Evolutionary conservation across 192 early-diverging fungal species (phyloP).

Genomic region (Coemansia sp.): DNA sequence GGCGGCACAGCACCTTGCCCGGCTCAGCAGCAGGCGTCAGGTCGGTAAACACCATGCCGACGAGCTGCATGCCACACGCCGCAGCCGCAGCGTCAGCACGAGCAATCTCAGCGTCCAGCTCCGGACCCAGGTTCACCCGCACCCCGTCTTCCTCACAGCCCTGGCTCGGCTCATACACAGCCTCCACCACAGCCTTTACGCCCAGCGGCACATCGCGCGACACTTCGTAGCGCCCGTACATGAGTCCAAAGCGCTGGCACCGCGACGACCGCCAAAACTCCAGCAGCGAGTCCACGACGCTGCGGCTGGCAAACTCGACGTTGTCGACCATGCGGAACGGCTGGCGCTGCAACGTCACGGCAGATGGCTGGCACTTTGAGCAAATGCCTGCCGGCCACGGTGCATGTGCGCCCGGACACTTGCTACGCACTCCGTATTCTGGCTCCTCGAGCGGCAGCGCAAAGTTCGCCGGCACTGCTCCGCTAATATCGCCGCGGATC

Average conservation of each 20-base stretch:
- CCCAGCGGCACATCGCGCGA: conserved; percentile 92
- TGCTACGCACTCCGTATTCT: conserved; percentile 72
- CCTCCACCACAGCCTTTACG: conserved; percentile 92
- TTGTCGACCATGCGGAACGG: conserved; percentile 95
- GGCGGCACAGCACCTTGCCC: conserved; percentile 82
- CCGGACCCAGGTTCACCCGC: conserved; percentile 59
- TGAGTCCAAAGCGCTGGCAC: conserved; percentile 87
- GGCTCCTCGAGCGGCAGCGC: conserved; percentile 86
- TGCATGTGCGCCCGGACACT: conserved; percentile 79
- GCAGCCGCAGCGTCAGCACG: conserved; percentile 62
- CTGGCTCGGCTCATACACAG: conserved; percentile 93
- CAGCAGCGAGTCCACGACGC: conserved; percentile 82
- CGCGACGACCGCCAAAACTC: conserved; percentile 85
- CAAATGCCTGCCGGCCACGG: conserved; percentile 95
- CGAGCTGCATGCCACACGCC: conserved; percentile 64
- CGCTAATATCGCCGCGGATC: conserved; percentile 52
- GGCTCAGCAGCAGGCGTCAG: conserved; percentile 78
- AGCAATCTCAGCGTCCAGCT: conserved; percentile 52
- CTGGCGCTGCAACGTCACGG: conserved; percentile 87
- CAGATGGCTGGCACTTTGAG: conserved; percentile 94
- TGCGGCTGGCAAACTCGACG: conserved; percentile 84
- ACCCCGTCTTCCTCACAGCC: conserved; percentile 73
- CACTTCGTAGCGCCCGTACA: conserved; percentile 90
- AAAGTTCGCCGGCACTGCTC: conserved; percentile 51
- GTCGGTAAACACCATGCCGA: conserved; percentile 96